phyloP scores from a whole-genome alignment of 2,329 filamentous ascomycete genomes.

The Tolypocladium cylindrosporum region DNA sequence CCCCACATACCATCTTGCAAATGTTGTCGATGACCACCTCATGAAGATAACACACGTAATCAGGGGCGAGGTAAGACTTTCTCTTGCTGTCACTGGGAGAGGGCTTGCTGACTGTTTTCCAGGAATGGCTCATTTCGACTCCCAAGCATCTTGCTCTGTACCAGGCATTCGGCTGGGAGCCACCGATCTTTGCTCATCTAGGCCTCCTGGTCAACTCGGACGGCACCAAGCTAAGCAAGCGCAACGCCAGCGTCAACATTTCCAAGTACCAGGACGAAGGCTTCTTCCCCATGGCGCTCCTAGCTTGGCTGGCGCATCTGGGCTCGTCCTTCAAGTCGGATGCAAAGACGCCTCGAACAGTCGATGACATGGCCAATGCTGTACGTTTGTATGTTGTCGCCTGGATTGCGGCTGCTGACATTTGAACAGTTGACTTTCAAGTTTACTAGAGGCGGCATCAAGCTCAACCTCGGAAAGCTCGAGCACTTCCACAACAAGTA shows the following conservation, averaged over 20 bases:
- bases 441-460: slow-evolving; percentile 85
- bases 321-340: slow-evolving; percentile 21
- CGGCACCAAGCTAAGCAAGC: slow-evolving; percentile 79
- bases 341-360: slow-evolving; percentile 26
- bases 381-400: slow-evolving; percentile 30
- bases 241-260: slow-evolving; percentile 47
- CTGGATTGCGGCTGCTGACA: slow-evolving; percentile 11
- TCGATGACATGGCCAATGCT: slow-evolving; percentile 60
- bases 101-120: not conserved
- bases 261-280: slow-evolving; percentile 37
- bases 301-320: slow-evolving; percentile 76
- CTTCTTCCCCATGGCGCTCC: slow-evolving; percentile 39
- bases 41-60: slow-evolving; percentile 97
- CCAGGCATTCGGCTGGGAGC: slow-evolving; percentile 63
- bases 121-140: slow-evolving; percentile 95
- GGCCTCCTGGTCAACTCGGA: slow-evolving; percentile 60
- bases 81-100: slow-evolving; percentile 2
- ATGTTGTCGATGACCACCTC: slow-evolving; percentile 89
- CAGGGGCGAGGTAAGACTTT: slow-evolving; percentile 57
- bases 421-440: slow-evolving; percentile 61
- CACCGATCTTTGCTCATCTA: slow-evolving; percentile 71
- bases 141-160: slow-evolving; percentile 66
- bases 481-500: slow-evolving; percentile 69
- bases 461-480: slow-evolving; percentile 72
- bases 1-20: slow-evolving; percentile 94